Evolutionary conservation across 2,329 filamentous ascomycete species (phyloP), one percentile per base, ranked within the genome.

Genomic region (Aureobasidium sp.): DNA sequence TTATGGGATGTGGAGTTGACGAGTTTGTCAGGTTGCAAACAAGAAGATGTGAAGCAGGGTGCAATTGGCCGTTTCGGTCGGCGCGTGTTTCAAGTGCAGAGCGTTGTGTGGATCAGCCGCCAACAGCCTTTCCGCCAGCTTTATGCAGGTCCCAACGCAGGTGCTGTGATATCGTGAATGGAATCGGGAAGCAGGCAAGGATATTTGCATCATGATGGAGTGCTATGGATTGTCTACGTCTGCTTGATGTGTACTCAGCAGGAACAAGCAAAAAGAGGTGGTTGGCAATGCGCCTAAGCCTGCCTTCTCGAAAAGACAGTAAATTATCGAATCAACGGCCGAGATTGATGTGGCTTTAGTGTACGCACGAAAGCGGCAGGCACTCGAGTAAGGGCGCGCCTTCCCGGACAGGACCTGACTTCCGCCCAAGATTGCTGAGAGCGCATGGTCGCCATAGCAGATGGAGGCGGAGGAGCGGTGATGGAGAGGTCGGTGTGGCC

Each of bases 251-350:
- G 15, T 37, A 15, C 2, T 5, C 42, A 60, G 10, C 13, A 23
- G 34, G 26, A 36, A 50, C 9, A 51, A 46, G 17, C n/a, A 27
- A 23, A 32, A 34, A 32, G 36, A 41, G 41, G 41, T 27, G 37
- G 44, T 48, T 37, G 55, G 53, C 53, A 57, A 57, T n/a, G 13
- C 27, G 23, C 10, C 20, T 20, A 20, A 20, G 20, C 20, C 26
- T n/a, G 7, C 12, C n/a, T 57, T 41, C 37, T 42, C 17, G 37
- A 46, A 15, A 26, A 34, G 20, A 26, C 34, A 60, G 46, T 60
- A 41, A 42, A 60, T 60, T 60, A 60, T 60, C 57, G 57, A 60
- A 60, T 60, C 37, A 60, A 60, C 57, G 57, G 57, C 46, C 36
- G 57, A 60, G 57, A 60, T 60, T 47, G 46, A 32, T 32, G 57